A percentile compares a stretch with the other conserved stretches of the same genome.
Evolutionary conservation across 129 eudicot genomes (phyloP).

Genomic region (Dittrichia graveolens): DNA sequence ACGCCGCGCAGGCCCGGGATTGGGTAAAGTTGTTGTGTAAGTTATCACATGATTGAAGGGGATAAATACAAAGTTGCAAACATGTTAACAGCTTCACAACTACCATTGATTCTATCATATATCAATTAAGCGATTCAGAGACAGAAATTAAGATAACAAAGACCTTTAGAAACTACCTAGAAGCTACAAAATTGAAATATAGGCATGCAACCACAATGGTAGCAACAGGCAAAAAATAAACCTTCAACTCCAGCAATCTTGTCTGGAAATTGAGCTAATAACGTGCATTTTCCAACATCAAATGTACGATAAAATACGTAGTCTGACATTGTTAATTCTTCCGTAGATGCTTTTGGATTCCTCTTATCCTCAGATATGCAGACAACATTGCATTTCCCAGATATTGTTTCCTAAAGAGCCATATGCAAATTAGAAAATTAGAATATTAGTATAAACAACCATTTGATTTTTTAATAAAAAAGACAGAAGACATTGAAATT

Average conservation of each 20-base stretch:
- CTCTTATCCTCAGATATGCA: conserved; percentile 62
- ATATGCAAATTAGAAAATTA: conserved; percentile 10
- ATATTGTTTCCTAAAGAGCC: conserved; percentile 56
- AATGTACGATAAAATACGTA: conserved; percentile 56
- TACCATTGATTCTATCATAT: too few species aligned
- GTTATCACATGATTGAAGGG: background rate
- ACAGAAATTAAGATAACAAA: background rate
- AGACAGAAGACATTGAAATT: background rate
- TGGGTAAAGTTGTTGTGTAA: too few species aligned
- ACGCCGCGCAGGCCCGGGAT: too few species aligned
- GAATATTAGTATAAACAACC: background rate
- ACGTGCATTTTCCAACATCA: conserved; percentile 51
- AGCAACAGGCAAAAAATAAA: conserved; percentile 12
- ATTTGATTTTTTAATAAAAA: background rate
- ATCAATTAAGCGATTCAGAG: background rate
- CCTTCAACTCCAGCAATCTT: conserved; percentile 57
- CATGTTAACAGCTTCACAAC: too few species aligned
- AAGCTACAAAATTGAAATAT: background rate
- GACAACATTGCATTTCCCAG: conserved; percentile 67
- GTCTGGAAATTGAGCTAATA: conserved; percentile 55
- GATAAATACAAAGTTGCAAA: background rate
- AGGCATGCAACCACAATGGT: background rate
- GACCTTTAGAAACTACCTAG: background rate
- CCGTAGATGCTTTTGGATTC: conserved; percentile 48
- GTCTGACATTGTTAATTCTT: conserved; percentile 49